Conservation (phyloP, 768 basidiomycete species). For the Strobilomyces confusus region DNA sequence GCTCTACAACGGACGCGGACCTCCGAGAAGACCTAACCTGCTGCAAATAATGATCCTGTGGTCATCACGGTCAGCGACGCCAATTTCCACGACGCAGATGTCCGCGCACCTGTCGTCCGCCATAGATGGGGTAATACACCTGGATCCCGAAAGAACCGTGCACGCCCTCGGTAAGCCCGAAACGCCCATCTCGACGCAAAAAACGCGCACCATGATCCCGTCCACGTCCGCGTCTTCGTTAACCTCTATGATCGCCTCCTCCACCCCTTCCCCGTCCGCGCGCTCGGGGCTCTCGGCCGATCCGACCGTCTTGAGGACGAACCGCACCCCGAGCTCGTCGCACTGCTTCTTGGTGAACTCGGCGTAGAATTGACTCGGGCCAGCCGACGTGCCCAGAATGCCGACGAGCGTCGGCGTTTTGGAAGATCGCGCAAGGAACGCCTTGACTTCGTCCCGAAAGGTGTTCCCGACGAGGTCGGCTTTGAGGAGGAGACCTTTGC, state of each 20-base stretch:
- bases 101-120: constrained; percentile 68
- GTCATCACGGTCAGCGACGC: constrained; percentile 8
- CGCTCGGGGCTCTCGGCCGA: constrained; percentile 39
- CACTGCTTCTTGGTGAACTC: constrained; percentile 93
- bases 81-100: neutral
- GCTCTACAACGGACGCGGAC: neutral
- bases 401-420: constrained; percentile 78
- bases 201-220: constrained; percentile 84
- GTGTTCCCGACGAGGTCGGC: constrained; percentile 70
- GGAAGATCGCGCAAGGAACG: constrained; percentile 33
- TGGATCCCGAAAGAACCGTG: constrained; percentile 22
- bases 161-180: neutral
- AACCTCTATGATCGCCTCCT: constrained; percentile 93
- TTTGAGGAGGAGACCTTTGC: constrained; percentile 76
- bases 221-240: constrained; percentile 83
- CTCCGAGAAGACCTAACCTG: constrained; percentile 47
- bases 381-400: constrained; percentile 81
- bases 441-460: constrained; percentile 67
- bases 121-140: constrained; percentile 98
- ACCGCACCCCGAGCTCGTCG: constrained; percentile 81
- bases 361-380: constrained; percentile 78
- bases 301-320: constrained; percentile 66
- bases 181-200: neutral
- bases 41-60: constrained; percentile 92
- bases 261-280: constrained; percentile 83